Base-by-base conservation (phyloP, 805 yeast genomes). In the Clavispora asparagi region DNA sequence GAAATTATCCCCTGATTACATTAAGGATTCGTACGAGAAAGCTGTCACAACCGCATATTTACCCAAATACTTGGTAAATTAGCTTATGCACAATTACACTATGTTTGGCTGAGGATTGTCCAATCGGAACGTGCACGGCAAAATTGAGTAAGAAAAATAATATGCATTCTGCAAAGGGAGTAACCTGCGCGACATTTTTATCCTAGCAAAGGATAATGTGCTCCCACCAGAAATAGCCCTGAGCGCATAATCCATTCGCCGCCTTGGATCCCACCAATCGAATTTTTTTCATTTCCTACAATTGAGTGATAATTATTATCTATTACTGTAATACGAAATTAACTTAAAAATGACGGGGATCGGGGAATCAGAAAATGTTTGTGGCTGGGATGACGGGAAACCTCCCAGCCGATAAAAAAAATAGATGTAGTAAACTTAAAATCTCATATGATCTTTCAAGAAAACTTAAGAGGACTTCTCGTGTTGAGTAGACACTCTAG, bases 401-500 rank as follows among this genome's bases (percentile, higher is more conserved):
- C 30, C 26, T n/a, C 27, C n/a, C 27, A 13, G 16, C 28, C 16
- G 39, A 13, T 37, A 37, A 23, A 19, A 37, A n/a, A 19, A 37
- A 37, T 23, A 16, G 28, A 23, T 33, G 25, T 33, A 37, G 40
- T 23, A 37, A 35, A 12, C 40, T 23, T 37, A 37, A 37, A 37
- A 25, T n/a, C 16, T 13, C 40, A 10, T 14, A n/a, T 13, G 29
- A 23, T 13, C 16, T 12, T 37, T 25, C 13, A 23, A 25, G 29
- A 19, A 23, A 46, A 39, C 46, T 67, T 82, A 84, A 67, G 82
- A 64, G 49, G 87, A 82, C 74, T 84, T 84, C 76, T 85, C 92
- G 74, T 85, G 92, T 74, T 84, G 90, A 73, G 92, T 85, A 59
- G 91, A 85, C 55, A 85, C 92, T 81, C 92, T 82, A 78, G 81